Evolutionary conservation across 108 stramenopile species (phyloP), one percentile per base, ranked within the genome.

Genomic region (Pseudonitzschia delicatissima): DNA sequence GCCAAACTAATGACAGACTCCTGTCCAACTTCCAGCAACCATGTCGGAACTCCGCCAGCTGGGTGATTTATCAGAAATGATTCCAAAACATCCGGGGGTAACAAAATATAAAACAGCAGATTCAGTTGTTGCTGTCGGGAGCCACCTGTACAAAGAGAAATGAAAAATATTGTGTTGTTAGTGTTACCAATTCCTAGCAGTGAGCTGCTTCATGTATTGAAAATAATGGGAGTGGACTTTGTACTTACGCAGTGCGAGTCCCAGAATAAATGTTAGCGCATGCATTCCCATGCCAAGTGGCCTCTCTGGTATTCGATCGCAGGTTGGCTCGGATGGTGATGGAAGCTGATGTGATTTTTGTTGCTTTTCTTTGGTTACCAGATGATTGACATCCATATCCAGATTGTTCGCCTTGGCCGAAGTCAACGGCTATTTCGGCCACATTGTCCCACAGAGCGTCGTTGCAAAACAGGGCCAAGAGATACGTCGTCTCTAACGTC

Each of bases 371-470:
- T n/a, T n/a, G n/a, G n/a, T n/a, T n/a, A n/a, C n/a, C n/a, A n/a
- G n/a, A n/a, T n/a, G n/a, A 63, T 92, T 92, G 25, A 87, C 88
- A 70, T 92, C 91, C 78, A 82, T 75, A 6, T 74, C 77, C 31
- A 87, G 57, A 4, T 76, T 77, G 17, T 79, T 85, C n/a, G 51
- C 20, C 59, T 73, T 64, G 31, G 91, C 86, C 23, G 82, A 66
- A 21, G n/a, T 67, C 32, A 36, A 58, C 57, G 9, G 91, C 88
- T 60, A 87, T 79, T 2, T 69, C 71, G 3, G 82, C 71, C 0
- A 84, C 80, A 17, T 77, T 76, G 40, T 87, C 87, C 88, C 91
- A 92, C 12, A 84, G 62, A 15, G 64, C 36, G 45, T 88, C 85
- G 4, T 83, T 80, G 66, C 71, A 65, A 72, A 77, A 69, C 12